Percentiles rank a stretch among this genome's conserved stretches.
Evolutionary conservation across 2,329 filamentous ascomycete species (phyloP).

Genomic region (Trichoderma guizhouense): DNA sequence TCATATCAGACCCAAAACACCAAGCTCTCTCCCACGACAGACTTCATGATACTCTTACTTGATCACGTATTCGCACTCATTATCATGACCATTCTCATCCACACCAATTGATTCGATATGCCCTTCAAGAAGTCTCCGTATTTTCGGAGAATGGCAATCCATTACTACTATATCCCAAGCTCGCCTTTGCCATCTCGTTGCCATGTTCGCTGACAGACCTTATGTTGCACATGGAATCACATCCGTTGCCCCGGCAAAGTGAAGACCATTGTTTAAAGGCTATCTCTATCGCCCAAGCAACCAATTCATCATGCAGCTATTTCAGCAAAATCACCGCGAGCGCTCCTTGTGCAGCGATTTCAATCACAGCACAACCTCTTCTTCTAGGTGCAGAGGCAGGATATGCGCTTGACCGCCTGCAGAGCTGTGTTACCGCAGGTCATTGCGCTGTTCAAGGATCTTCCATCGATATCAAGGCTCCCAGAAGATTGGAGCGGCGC

Average conservation of each 20-base stretch:
- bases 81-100: not conserved
- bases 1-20: not conserved
- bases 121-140: not conserved
- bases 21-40: not conserved
- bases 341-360: not conserved
- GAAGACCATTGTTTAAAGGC: not conserved
- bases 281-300: not conserved
- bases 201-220: not conserved
- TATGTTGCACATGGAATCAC: not conserved
- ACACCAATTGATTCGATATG: not conserved
- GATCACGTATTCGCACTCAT: not conserved
- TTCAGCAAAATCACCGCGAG: not conserved
- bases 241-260: not conserved
- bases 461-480: not conserved
- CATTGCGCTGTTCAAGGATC: not conserved
- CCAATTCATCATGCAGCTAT: not conserved
- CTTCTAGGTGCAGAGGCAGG: not conserved
- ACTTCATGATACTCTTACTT: not conserved
- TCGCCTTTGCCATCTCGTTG: not conserved
- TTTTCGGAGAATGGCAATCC: not conserved
- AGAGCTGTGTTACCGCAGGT: not conserved
- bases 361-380: not conserved
- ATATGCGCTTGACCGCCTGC: slow-evolving; percentile 1
- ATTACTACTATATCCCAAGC: not conserved
- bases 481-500: not conserved